phyloP scores from a whole-genome alignment of 2,329 filamentous ascomycete genomes.

The Fusarium kyushuense region DNA sequence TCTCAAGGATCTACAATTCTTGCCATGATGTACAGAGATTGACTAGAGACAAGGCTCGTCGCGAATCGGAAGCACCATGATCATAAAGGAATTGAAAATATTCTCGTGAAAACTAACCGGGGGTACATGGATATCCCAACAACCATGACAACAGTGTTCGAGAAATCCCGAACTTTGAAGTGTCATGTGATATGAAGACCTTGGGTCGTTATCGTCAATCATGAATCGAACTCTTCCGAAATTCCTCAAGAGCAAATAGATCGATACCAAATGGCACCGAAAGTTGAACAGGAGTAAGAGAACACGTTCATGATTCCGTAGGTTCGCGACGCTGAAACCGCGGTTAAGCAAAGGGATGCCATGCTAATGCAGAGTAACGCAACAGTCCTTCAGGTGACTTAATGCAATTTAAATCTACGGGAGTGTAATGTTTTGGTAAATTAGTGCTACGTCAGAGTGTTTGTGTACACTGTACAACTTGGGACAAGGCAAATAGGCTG shows the following conservation, averaged over 20 bases:
- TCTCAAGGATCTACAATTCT: neutral
- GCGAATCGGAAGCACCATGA: conserved; percentile 21
- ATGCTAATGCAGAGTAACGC: conserved; percentile 25
- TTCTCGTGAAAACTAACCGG: conserved; percentile 7
- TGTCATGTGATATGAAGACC: conserved; percentile 31
- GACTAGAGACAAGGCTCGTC: conserved; percentile 1
- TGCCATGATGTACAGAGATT: neutral
- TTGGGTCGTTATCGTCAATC: conserved; percentile 19
- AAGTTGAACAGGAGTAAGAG: conserved; percentile 21
- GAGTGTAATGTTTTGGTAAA: conserved; percentile 15
- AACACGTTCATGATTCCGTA: conserved; percentile 31
- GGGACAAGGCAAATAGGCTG: neutral
- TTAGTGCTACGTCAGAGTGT: conserved; percentile 17
- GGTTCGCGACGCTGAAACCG: conserved; percentile 34
- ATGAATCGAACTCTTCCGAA: conserved; percentile 18
- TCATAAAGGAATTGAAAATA: conserved; percentile 1
- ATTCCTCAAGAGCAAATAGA: conserved; percentile 22
- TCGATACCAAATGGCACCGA: conserved; percentile 30
- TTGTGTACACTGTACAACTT: conserved; percentile 1
- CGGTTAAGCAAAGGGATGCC: conserved; percentile 27
- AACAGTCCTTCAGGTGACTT: conserved; percentile 13
- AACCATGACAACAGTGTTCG: conserved; percentile 5
- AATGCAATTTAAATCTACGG: conserved; percentile 29
- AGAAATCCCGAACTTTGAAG: conserved; percentile 8
- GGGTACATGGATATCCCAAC: neutral